Base-by-base conservation (phyloP, 192 early-diverging fungal genomes). In the Phlyctochytrium planicorne region DNA sequence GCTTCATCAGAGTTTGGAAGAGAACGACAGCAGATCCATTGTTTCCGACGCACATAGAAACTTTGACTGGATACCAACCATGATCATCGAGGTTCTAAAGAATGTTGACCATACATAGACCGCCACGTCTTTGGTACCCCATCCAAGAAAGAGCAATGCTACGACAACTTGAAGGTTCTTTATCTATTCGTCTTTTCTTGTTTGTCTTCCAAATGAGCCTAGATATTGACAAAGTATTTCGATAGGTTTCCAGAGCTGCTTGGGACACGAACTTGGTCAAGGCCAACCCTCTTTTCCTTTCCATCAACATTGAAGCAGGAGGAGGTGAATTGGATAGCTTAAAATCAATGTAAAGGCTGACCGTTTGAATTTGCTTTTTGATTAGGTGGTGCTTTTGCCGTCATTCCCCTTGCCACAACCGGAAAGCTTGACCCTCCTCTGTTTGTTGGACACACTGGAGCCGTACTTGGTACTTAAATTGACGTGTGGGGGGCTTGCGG, bases 251-350 rank as follows among this genome's bases (percentile, higher is more conserved):
- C 31, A 80, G 87, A 57, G 91, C 84, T 64, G 96, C 97, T 6
- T 98, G 95, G 95, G 97, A 99, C 77, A 99, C 94, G 73, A 98
- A 99, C 84, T 83, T 94, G 66, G 91, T 97, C 70, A 88, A 92
- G 59, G 91, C 90, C 62, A 99, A 99, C 87, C 91, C 93, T 63
- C 89, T 93, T 74, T 87, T 82, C 67, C 73, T 87, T 66, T 78
- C 81, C 52, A 69, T 87, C 31, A 87, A 87, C 74, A 59, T 87
- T 30, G 83, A 87, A 67, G 85, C 75, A 34, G 68, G 74, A 53
- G 83, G 83, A 40, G 82, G 82, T 83, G 25, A 29, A 53, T 47
- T 14, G n/a, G n/a, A n/a, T n/a, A n/a, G n/a, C n/a, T n/a, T n/a
- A n/a, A n/a, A n/a, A n/a, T n/a, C n/a, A n/a, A n/a, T n/a, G n/a